These are phyloP conservation scores for Colletotrichum caudatum DNA, from an alignment of 2,329 filamentous ascomycete genomes.

Conservation along the genomic window DNA sequence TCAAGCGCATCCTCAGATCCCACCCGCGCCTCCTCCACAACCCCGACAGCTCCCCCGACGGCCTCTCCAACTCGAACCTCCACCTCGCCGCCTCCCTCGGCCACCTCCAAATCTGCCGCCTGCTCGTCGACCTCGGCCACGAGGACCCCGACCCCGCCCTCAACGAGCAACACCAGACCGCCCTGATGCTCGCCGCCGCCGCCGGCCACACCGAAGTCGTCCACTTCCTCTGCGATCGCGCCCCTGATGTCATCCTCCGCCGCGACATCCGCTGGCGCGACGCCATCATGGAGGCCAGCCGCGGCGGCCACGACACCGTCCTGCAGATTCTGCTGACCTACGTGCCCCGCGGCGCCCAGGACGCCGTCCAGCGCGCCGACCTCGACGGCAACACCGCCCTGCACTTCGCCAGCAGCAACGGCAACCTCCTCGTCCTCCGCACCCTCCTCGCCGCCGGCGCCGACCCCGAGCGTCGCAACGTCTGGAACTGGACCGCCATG, in stretches of 20 bases:
- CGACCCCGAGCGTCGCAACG: constrained; percentile 77
- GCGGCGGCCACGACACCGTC: constrained; percentile 71
- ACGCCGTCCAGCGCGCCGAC: constrained; percentile 71
- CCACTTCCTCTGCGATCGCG: constrained; percentile 74
- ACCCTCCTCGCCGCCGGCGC: constrained; percentile 84
- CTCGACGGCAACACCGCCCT: constrained; percentile 85
- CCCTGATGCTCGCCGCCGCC: constrained; percentile 81
- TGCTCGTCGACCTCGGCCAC: constrained; percentile 80
- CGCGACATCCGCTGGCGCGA: constrained; percentile 77
- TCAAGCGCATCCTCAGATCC: constrained; percentile 79
- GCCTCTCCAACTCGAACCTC: constrained; percentile 84
- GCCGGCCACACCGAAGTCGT: constrained; percentile 80
- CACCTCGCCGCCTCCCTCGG: constrained; percentile 84
- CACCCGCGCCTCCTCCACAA: constrained; percentile 81
- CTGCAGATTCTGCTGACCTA: constrained; percentile 75
- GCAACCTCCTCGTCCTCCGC: constrained; percentile 80
- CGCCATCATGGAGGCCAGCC: constrained; percentile 75
- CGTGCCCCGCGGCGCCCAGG: constrained; percentile 64
- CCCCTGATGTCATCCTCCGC: constrained; percentile 72
- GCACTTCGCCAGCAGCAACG: constrained; percentile 87
- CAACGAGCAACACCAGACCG: constrained; percentile 84
- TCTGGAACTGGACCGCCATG: constrained; percentile 85
- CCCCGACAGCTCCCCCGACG: constrained; percentile 75
- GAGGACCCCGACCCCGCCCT: constrained; percentile 79
- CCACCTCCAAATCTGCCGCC: constrained; percentile 74